Evolutionary conservation across 352 stramenopile genomes (phyloP).

Genomic region (Halophytophthora batemanensis): DNA sequence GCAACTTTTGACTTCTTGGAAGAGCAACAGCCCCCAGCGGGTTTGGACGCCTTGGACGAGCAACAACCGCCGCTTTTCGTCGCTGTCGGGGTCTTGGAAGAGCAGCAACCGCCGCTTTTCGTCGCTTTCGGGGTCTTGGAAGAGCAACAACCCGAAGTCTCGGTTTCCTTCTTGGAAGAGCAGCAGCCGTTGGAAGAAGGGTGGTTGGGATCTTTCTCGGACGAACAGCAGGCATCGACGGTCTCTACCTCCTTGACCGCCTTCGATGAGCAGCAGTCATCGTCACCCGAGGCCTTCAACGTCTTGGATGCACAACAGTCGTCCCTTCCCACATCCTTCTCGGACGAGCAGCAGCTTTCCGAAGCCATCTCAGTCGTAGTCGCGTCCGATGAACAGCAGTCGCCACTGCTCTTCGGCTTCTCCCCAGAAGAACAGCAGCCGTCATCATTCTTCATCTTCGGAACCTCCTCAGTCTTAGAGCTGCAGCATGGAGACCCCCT

Average conservation of each 20-base stretch:
- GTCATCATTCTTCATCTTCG: not conserved
- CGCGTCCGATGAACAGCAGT: not conserved
- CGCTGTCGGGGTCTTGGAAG: conserved; percentile 9
- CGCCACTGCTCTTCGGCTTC: not conserved
- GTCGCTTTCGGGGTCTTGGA: conserved; percentile 1
- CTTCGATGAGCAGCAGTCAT: conserved; percentile 20
- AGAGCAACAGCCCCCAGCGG: conserved; percentile 1
- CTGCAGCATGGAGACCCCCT: not conserved
- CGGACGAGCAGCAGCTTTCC: conserved; percentile 2
- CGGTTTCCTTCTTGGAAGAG: conserved; percentile 1
- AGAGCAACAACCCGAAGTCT: conserved; percentile 11
- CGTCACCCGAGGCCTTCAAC: no score
- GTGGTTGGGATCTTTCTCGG: conserved; percentile 2
- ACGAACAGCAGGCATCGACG: not conserved
- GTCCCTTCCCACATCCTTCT: not conserved
- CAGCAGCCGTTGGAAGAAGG: conserved; percentile 17
- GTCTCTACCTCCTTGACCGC: not conserved
- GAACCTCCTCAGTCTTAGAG: not conserved
- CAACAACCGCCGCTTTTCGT: not conserved
- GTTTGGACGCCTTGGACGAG: not conserved
- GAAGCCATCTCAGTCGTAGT: not conserved
- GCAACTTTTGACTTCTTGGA: conserved; percentile 5
- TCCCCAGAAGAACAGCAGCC: conserved; percentile 9
- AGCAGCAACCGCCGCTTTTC: conserved; percentile 5
- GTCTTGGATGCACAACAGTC: no score